A percentile compares a stretch with the other conserved stretches of the same genome.
Evolutionary conservation across 2,329 filamentous ascomycete species (phyloP).

Genomic region (Pyrenophora tritici-repentis): DNA sequence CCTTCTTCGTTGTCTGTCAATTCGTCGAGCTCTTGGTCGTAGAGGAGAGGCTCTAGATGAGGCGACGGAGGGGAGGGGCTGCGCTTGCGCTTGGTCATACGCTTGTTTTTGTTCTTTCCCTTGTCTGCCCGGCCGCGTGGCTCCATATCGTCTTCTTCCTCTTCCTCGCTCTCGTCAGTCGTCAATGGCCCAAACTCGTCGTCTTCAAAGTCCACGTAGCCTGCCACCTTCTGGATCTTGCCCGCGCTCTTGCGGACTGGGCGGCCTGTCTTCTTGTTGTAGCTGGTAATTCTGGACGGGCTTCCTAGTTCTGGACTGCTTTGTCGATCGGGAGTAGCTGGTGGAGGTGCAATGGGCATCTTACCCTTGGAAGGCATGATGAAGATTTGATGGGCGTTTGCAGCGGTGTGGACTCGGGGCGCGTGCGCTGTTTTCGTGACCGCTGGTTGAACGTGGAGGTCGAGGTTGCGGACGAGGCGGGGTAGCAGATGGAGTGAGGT

Average conservation of each 20-base stretch:
- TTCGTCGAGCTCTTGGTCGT: conserved; percentile 34
- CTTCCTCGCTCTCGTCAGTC: conserved; percentile 18
- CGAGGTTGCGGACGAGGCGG: conserved; percentile 3
- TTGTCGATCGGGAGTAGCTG: conserved; percentile 2
- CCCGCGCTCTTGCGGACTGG: conserved; percentile 52
- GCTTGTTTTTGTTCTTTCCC: conserved; percentile 27
- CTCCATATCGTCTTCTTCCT: conserved; percentile 36
- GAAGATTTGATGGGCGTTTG: neutral
- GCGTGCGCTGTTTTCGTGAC: conserved; percentile 4
- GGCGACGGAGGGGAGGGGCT: conserved; percentile 44
- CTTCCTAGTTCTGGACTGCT: conserved; percentile 39
- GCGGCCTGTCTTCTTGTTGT: conserved; percentile 50
- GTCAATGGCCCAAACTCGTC: conserved; percentile 35
- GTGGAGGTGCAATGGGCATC: conserved; percentile 1
- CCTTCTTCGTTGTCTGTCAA: conserved; percentile 36
- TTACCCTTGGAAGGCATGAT: conserved; percentile 3
- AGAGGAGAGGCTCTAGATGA: conserved; percentile 41
- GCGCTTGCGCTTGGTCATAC: conserved; percentile 45
- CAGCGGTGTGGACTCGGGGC: conserved; percentile 5
- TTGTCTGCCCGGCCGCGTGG: conserved; percentile 15
- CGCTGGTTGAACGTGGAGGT: conserved; percentile 4
- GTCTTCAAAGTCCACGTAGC: conserved; percentile 50
- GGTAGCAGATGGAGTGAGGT: neutral
- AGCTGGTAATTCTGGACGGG: conserved; percentile 34
- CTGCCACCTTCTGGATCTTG: conserved; percentile 38